These are phyloP conservation scores for Xylaria bambusicola DNA, from an alignment of 495 filamentous ascomycete species.

Conservation along the genomic window DNA sequence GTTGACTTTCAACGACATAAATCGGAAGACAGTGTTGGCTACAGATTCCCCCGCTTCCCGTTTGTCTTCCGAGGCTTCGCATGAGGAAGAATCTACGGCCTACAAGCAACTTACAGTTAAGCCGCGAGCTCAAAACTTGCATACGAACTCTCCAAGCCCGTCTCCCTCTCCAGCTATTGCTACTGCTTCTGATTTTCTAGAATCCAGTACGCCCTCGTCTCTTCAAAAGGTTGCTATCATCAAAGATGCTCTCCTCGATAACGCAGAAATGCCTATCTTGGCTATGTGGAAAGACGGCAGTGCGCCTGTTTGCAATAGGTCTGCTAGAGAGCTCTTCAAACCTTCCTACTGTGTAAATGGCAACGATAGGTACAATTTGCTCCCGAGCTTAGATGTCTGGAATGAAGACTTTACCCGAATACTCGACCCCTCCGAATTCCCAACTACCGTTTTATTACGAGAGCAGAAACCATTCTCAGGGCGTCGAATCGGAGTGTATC, in stretches of 20 bases:
- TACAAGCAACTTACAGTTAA: too few relatives aligned
- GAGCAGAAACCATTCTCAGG: conserved; percentile 57
- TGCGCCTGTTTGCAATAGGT: conserved; percentile 64
- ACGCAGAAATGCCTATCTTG: conserved; percentile 65
- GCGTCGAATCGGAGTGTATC: conserved; percentile 60
- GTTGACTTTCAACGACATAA: neutral
- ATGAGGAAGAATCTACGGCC: too few relatives aligned
- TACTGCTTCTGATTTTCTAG: too few relatives aligned
- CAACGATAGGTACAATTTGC: conserved; percentile 51
- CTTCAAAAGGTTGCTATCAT: conserved; percentile 66
- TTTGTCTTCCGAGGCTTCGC: too few relatives aligned
- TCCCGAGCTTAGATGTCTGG: conserved; percentile 57
- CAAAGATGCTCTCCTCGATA: conserved; percentile 71
- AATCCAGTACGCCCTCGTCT: conserved; percentile 51
- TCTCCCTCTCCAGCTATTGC: too few relatives aligned
- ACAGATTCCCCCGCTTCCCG: too few relatives aligned
- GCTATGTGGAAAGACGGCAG: conserved; percentile 74
- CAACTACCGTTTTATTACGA: conserved; percentile 58
- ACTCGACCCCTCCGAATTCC: conserved; percentile 58
- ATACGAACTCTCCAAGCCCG: too few relatives aligned
- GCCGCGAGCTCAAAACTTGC: too few relatives aligned
- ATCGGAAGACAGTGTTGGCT: neutral
- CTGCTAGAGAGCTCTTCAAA: conserved; percentile 55
- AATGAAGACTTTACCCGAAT: conserved; percentile 62
- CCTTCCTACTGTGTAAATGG: conserved; percentile 41